These are phyloP conservation scores for Hypoxylon intermedium DNA, from an alignment of 495 filamentous ascomycete species.

Conservation along the genomic window DNA sequence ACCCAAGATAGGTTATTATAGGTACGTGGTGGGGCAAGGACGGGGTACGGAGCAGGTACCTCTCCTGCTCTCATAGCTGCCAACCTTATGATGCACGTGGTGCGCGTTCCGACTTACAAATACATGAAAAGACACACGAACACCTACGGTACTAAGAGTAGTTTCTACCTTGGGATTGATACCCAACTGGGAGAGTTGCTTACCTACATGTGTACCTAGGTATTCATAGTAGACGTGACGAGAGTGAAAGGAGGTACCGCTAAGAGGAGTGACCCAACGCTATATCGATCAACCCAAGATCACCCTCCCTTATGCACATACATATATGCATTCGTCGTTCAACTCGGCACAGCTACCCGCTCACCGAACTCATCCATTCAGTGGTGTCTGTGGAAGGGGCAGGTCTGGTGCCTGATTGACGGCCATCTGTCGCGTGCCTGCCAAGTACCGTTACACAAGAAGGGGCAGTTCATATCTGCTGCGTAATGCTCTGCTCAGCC, in stretches of 20 bases:
- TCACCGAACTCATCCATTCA: background rate
- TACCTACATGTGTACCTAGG: too few species aligned
- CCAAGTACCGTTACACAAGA: conserved; percentile 6
- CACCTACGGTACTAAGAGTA: too few species aligned
- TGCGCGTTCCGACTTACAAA: background rate
- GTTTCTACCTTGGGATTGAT: too few species aligned
- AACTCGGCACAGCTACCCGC: too few species aligned
- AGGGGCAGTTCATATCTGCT: background rate
- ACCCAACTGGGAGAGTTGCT: too few species aligned
- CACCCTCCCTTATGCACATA: too few species aligned
- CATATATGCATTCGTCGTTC: too few species aligned
- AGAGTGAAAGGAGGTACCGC: too few species aligned
- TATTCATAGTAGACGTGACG: too few species aligned
- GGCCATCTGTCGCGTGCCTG: background rate
- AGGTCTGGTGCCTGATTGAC: background rate
- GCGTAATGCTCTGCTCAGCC: conserved; percentile 16
- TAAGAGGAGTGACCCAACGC: too few species aligned
- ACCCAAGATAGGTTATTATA: background rate
- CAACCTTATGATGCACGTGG: background rate
- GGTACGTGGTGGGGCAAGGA: background rate
- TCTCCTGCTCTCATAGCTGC: background rate
- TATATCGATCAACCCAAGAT: too few species aligned
- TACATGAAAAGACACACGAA: background rate
- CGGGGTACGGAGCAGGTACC: background rate
- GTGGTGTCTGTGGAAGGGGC: background rate